Conservation (phyloP, 202 grass and related monocot genomes). For the Miscanthus sacchariflorus region DNA sequence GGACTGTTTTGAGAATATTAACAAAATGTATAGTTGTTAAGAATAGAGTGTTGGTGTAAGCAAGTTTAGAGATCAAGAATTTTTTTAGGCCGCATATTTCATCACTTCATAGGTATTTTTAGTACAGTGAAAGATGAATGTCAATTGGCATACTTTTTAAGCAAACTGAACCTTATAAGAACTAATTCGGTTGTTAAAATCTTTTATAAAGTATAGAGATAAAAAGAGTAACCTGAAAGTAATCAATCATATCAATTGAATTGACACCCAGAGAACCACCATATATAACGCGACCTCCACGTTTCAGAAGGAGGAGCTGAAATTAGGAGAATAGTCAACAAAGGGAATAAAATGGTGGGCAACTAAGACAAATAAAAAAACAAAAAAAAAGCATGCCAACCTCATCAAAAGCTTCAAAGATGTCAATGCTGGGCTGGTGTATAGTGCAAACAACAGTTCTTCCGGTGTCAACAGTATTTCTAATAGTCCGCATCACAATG, state of each 20-base stretch:
- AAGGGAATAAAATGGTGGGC: not conserved
- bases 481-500: constrained; percentile 85
- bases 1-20: constrained; percentile 44
- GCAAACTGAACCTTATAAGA: not conserved
- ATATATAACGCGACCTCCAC: constrained; percentile 72
- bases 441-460: constrained; percentile 88
- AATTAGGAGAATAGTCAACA: constrained; percentile 11
- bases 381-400: constrained; percentile 23
- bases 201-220: not conserved
- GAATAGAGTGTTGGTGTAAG: not conserved
- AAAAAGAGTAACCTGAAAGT: constrained; percentile 66
- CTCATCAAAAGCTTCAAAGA: constrained; percentile 98
- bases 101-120: not conserved
- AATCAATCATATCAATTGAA: constrained; percentile 74
- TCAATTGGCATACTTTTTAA: not conserved
- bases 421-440: constrained; percentile 88
- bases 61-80: not conserved
- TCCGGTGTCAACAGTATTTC: constrained; percentile 86
- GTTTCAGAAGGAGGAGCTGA: constrained; percentile 76
- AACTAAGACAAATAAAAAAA: not conserved
- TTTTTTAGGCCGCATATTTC: not conserved
- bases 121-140: not conserved
- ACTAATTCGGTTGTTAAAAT: not conserved
- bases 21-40: constrained; percentile 14
- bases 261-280: constrained; percentile 68